Evolutionary conservation across 495 filamentous ascomycete genomes (phyloP).

Genomic region (Lasiosphaeria ovina): DNA sequence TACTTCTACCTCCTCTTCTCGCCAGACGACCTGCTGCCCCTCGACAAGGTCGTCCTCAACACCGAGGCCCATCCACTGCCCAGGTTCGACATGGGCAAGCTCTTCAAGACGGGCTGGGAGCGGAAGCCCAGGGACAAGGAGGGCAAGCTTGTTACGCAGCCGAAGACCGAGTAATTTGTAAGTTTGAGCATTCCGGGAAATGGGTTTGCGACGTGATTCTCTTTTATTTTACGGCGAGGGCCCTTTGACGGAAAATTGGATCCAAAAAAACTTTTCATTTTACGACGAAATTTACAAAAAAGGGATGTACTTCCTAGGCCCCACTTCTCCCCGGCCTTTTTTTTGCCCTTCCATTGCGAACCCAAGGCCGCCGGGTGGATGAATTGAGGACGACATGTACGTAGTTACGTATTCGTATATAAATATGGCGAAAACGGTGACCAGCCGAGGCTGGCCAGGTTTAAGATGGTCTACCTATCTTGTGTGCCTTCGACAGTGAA

Average conservation of each 20-base stretch:
- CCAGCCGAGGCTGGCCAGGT: no score
- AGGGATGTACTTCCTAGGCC: no score
- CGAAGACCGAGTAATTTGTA: background rate
- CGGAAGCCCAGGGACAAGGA: slow-evolving; percentile 58
- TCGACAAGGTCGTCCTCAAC: slow-evolving; percentile 87
- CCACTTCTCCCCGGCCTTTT: no score
- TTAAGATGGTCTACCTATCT: no score
- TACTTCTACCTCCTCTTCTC: slow-evolving; percentile 97
- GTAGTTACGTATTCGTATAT: background rate
- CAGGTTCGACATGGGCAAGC: slow-evolving; percentile 71
- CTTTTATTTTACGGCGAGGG: background rate
- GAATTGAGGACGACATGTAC: background rate
- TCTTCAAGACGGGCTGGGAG: slow-evolving; percentile 86
- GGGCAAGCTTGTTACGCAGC: slow-evolving; percentile 29
- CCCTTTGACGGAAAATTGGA: no score
- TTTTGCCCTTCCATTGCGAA: no score
- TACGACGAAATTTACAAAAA: no score
- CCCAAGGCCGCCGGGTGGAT: no score
- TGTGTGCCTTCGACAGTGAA: no score
- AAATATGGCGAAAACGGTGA: no score
- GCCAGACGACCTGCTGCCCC: slow-evolving; percentile 73
- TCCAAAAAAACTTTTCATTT: no score
- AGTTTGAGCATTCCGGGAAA: background rate
- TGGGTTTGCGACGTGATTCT: background rate
- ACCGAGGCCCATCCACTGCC: slow-evolving; percentile 94